These are phyloP conservation scores for Moesziomyces sp. DNA, from an alignment of 1,284 basidiomycete genomes.

Conservation along the genomic window DNA sequence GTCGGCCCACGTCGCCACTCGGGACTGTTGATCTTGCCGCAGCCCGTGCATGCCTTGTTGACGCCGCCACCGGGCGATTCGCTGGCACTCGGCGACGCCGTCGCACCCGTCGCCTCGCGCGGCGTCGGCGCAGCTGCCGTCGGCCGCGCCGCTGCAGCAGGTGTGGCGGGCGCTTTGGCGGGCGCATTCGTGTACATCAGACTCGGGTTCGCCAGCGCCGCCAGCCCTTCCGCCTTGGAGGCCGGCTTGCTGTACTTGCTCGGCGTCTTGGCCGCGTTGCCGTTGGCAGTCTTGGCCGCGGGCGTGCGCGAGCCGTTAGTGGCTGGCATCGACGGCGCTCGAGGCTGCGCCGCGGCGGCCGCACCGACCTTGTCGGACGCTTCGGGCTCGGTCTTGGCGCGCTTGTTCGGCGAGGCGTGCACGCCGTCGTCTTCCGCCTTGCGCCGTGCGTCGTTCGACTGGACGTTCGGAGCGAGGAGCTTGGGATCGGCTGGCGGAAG, in stretches of 20 bases:
- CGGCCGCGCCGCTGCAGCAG: slow-evolving; percentile 9
- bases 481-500: slow-evolving; percentile 38
- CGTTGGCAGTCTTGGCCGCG: slow-evolving; percentile 12
- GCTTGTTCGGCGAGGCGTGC: slow-evolving; percentile 28
- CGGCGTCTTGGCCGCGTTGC: slow-evolving; percentile 18
- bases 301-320: slow-evolving; percentile 1
- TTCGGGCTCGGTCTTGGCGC: slow-evolving; percentile 11
- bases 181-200: slow-evolving; percentile 36
- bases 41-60: slow-evolving; percentile 65
- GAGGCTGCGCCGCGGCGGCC: slow-evolving; percentile 1
- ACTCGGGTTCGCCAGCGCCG: slow-evolving; percentile 30
- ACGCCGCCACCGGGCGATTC: slow-evolving; percentile 20
- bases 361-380: slow-evolving; percentile 1
- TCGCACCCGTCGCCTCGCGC: slow-evolving; percentile 20
- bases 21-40: slow-evolving; percentile 76
- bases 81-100: slow-evolving; percentile 10
- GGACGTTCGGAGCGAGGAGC: slow-evolving; percentile 22
- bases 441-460: slow-evolving; percentile 25
- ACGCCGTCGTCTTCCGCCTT: slow-evolving; percentile 25
- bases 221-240: slow-evolving; percentile 22
- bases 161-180: slow-evolving; percentile 7
- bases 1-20: slow-evolving; percentile 83
- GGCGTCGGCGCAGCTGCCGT: not conserved
- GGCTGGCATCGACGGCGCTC: not conserved
- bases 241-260: slow-evolving; percentile 16